Base-by-base conservation (phyloP, 129 eudicot species). In the Arctium lappa region DNA sequence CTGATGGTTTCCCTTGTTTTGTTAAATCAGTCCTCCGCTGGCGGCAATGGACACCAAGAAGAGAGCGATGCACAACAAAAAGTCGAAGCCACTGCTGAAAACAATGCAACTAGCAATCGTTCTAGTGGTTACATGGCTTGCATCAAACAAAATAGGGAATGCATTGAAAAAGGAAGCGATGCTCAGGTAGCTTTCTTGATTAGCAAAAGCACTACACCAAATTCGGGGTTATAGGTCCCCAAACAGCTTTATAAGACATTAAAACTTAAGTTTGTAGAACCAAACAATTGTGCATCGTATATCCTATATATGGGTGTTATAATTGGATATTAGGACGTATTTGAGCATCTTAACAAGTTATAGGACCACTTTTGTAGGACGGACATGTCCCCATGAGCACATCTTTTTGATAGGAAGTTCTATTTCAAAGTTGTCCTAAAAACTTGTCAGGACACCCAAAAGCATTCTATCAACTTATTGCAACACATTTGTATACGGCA, bases 121-220 rank as follows among this genome's bases (percentile, higher is more conserved):
- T 95, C 99, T 8, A 91, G 95, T 80, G 93, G 92, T 80, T 92
- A 83, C 75, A 86, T 83, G 83, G 90, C 92, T 53, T 91, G 94
- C 74, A 75, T 85, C 80, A 86, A 91, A 85, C 85, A 90, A 77
- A 93, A 91, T 80, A 76, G 91, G 80, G 94, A 90, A 79, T 91
- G 97, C 85, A 88, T 91, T 71, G 97, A 88, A 87, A 93, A 94
- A 94, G 97, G 97, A 83, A 94, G 94, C 56, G 98, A 94, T 88
- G 96, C 95, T 29, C 99, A 92, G 98, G 98, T 95, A 86, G 71
- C 40, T 72, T 66, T 73, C 79, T 77, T 85, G 73, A 77, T 76
- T 72, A 13, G 40, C 69, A 31, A 66, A 75, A 60, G 29, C 29
- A 72, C 38, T 32, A 36, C 12, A 63, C 36, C 31, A 6, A 53